Conservation (phyloP, 345 rosid genomes). For the Hevea brasiliensis region DNA sequence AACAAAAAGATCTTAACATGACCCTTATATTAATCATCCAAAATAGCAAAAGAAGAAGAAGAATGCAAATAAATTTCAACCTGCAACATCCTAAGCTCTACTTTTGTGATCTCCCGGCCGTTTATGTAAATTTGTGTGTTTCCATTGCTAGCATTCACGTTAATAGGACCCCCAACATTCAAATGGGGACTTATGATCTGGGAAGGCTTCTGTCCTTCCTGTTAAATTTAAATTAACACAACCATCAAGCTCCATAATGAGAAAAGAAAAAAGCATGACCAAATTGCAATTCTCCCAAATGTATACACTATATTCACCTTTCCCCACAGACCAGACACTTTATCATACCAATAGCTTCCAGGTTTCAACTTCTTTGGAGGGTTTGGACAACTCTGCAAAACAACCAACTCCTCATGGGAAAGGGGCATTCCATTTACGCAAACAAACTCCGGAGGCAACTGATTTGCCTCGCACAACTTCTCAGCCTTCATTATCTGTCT, state of each 20-base stretch:
- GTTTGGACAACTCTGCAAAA: constrained; percentile 71
- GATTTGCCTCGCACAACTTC: constrained; percentile 88
- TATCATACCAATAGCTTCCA: constrained; percentile 98
- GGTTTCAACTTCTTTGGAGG: constrained; percentile 96
- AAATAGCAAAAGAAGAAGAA: neutral
- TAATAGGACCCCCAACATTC: constrained; percentile 84
- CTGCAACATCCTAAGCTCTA: constrained; percentile 97
- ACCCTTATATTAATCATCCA: constrained; percentile 18
- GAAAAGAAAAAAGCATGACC: neutral
- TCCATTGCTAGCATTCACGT: constrained; percentile 86
- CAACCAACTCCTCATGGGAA: constrained; percentile 72
- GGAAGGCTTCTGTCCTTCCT: constrained; percentile 96
- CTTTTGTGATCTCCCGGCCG: constrained; percentile 93
- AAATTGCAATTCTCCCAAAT: neutral
- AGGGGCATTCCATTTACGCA: constrained; percentile 79
- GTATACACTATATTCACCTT: constrained; percentile 55
- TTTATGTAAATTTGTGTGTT: constrained; percentile 89
- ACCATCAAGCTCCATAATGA: constrained; percentile 23
- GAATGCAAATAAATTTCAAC: constrained; percentile 34
- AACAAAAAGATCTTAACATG: constrained; percentile 15
- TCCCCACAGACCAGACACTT: constrained; percentile 99
- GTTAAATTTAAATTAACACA: constrained; percentile 36
- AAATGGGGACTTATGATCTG: constrained; percentile 88
- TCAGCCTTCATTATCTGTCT: constrained; percentile 93
- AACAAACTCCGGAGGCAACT: constrained; percentile 83